Conservation (phyloP, 225 moss, liverwort and hornwort species). For the Sphagnum contortum region DNA sequence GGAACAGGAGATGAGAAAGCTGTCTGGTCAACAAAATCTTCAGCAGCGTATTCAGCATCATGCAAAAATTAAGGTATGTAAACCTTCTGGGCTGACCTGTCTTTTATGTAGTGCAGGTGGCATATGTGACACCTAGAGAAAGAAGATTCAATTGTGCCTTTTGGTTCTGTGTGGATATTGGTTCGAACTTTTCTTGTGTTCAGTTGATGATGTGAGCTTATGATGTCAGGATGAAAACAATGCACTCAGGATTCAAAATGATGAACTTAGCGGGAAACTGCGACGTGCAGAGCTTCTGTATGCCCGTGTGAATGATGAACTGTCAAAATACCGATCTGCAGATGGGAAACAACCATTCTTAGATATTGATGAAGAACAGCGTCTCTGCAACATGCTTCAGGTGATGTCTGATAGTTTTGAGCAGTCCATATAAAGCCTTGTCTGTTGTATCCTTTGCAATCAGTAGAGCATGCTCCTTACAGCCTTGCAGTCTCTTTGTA, state of each 20-base stretch:
- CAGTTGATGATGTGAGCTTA: not conserved
- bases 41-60: slow-evolving; percentile 96
- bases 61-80: slow-evolving; percentile 78
- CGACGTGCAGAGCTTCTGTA: slow-evolving; percentile 72
- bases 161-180: not conserved
- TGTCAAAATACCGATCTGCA: slow-evolving; percentile 61
- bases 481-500: no score
- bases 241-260: slow-evolving; percentile 57
- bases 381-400: slow-evolving; percentile 57
- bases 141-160: no score
- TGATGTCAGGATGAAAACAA: slow-evolving; percentile 75
- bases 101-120: not conserved
- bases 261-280: slow-evolving; percentile 73
- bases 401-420: slow-evolving; percentile 10
- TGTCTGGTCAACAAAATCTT: slow-evolving; percentile 87
- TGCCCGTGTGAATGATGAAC: slow-evolving; percentile 75
- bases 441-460: not conserved
- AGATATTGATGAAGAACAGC: slow-evolving; percentile 80
- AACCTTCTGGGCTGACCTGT: not conserved
- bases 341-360: slow-evolving; percentile 64
- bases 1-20: slow-evolving; percentile 71
- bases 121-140: not conserved
- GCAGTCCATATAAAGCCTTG: not conserved
- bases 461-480: not conserved
- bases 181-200: not conserved